These are phyloP conservation scores for Carex littledalei DNA, from an alignment of 176 grass and related monocot species.

Conservation along the genomic window DNA sequence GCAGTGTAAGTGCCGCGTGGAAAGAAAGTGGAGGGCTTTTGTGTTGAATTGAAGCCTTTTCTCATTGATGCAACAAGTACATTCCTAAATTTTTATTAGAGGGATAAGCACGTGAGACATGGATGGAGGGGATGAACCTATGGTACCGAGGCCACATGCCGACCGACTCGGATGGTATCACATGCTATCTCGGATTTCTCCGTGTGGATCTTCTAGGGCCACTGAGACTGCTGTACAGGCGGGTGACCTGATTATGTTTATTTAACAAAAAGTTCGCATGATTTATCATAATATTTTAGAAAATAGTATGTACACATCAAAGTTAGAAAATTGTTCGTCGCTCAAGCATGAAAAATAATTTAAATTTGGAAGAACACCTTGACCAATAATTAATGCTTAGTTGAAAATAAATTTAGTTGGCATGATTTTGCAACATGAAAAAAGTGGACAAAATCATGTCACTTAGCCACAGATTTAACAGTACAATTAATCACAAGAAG, in stretches of 20 bases:
- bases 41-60: not conserved
- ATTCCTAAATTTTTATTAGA: not conserved
- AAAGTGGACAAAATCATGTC: too few species aligned
- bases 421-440: too few species aligned
- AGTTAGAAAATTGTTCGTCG: too few species aligned
- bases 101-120: not conserved
- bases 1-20: not conserved
- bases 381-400: too few species aligned
- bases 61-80: not conserved
- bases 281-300: not conserved
- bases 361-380: not conserved
- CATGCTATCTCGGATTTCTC: not conserved
- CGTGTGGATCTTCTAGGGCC: not conserved
- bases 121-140: not conserved
- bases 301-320: too few species aligned
- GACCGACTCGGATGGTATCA: conserved; percentile 1
- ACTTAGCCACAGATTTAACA: too few species aligned
- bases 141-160: not conserved
- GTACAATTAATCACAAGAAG: too few species aligned
- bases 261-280: not conserved
- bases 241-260: not conserved
- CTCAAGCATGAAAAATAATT: not conserved
- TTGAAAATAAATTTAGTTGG: too few species aligned
- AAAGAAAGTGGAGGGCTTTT: not conserved
- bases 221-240: not conserved